A percentile compares a stretch with the other conserved stretches of the same genome.
phyloP scores from a whole-genome alignment of 371 early-diverging fungal species.

The Batkoa obscura region DNA sequence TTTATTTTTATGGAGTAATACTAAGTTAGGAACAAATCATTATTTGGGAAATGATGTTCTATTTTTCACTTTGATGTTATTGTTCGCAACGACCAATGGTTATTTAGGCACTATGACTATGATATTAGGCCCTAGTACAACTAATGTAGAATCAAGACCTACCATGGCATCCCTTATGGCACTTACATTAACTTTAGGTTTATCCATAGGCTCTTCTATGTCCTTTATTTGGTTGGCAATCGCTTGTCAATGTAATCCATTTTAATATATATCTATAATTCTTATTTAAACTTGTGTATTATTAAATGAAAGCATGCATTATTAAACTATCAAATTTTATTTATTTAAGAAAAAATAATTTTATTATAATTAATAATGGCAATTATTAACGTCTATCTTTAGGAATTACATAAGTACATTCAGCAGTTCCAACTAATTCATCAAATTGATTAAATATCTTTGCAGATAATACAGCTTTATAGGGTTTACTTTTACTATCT shows the following conservation, averaged over 20 bases:
- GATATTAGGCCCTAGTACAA: conserved; percentile 46
- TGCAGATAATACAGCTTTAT: no score
- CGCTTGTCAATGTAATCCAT: conserved; percentile 8
- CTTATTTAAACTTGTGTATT: not conserved
- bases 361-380: no score
- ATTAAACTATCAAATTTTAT: no score
- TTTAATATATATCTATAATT: not conserved
- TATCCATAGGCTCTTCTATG: conserved; percentile 16
- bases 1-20: conserved; percentile 45
- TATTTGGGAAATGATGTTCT: conserved; percentile 22
- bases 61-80: conserved; percentile 31
- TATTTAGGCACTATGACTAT: conserved; percentile 47
- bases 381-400: no score
- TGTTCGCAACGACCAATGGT: conserved; percentile 50
- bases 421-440: no score
- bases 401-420: no score
- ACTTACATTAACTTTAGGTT: conserved; percentile 42
- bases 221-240: conserved; percentile 27
- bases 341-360: no score
- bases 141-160: conserved; percentile 30
- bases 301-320: no score
- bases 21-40: conserved; percentile 16
- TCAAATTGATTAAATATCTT: no score
- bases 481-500: no score
- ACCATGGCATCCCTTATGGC: conserved; percentile 46